Percentiles rank a stretch among this genome's conserved stretches.
Evolutionary conservation across 805 yeast species (phyloP).

Genomic region (Lipomyces chichibuensis): DNA sequence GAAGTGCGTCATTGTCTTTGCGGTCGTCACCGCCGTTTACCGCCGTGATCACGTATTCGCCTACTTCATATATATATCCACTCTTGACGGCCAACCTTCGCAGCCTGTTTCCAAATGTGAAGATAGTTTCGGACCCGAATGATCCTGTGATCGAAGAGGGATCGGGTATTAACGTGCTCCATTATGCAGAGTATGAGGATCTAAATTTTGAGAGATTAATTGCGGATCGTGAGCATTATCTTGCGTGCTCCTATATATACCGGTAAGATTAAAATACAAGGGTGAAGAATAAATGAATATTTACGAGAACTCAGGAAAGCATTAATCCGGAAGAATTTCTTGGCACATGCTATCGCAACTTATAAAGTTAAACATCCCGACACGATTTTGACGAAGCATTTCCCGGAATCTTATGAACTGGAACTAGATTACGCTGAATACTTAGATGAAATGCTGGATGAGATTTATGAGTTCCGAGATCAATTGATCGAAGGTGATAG

Average conservation of each 20-base stretch:
- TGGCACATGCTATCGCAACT: conserved; percentile 80
- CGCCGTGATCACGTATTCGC: conserved; percentile 45
- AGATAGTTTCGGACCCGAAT: conserved; percentile 37
- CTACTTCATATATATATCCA: conserved; percentile 49
- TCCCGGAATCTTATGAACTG: conserved; percentile 74
- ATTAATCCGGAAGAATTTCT: conserved; percentile 83
- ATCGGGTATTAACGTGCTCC: conserved; percentile 53
- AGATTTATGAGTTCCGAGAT: conserved; percentile 81
- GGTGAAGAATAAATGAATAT: not conserved
- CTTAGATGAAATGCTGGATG: conserved; percentile 90
- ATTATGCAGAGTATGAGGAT: conserved; percentile 89
- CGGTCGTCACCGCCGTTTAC: conserved; percentile 11
- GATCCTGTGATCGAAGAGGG: conserved; percentile 39
- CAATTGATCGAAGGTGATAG: conserved; percentile 63
- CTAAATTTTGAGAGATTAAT: conserved; percentile 70
- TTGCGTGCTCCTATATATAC: conserved; percentile 78
- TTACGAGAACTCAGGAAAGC: conserved; percentile 60
- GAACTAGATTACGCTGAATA: conserved; percentile 97
- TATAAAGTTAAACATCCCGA: conserved; percentile 74
- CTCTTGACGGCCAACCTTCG: conserved; percentile 45
- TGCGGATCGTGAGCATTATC: conserved; percentile 53
- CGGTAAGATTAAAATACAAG: conserved; percentile 32
- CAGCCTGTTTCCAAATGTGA: conserved; percentile 44
- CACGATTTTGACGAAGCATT: conserved; percentile 60
- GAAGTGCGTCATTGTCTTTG: not conserved